Evolutionary conservation across 1,284 basidiomycete species (phyloP).

Genomic region (Sanghuangporus baumii): DNA sequence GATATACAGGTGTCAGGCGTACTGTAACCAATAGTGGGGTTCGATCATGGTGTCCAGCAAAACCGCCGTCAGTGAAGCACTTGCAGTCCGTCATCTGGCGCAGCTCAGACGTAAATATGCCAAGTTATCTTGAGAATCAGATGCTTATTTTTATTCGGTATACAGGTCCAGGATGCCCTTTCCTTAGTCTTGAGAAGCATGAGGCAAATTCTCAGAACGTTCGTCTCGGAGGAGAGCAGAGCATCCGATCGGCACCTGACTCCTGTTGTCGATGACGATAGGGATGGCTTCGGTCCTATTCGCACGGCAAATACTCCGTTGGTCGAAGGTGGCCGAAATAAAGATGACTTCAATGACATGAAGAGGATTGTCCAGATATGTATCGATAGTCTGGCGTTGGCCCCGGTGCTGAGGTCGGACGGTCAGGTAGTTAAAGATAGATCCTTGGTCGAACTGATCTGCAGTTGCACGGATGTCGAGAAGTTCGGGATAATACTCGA

Average conservation of each 20-base stretch:
- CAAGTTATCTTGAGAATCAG: not conserved
- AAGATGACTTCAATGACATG: constrained; percentile 26
- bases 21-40: not conserved
- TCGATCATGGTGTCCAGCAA: not conserved
- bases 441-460: constrained; percentile 54
- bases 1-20: constrained; percentile 7
- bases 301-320: constrained; percentile 34
- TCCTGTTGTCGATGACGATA: constrained; percentile 31
- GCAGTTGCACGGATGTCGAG: constrained; percentile 41
- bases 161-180: constrained; percentile 55
- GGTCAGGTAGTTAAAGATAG: constrained; percentile 58
- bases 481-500: constrained; percentile 55
- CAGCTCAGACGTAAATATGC: constrained; percentile 41
- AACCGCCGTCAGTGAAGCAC: constrained; percentile 23
- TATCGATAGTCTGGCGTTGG: constrained; percentile 47
- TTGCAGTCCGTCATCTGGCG: constrained; percentile 57
- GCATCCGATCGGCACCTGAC: not conserved
- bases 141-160: not conserved
- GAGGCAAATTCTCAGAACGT: constrained; percentile 31
- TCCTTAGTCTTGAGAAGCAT: constrained; percentile 32
- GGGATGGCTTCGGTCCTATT: constrained; percentile 65
- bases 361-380: constrained; percentile 41
- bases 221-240: constrained; percentile 22
- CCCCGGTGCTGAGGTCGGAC: constrained; percentile 55
- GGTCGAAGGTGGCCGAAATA: constrained; percentile 15